These are phyloP conservation scores for Oxytropis ochrocephala DNA, from an alignment of 306 rosid species.

Conservation along the genomic window DNA sequence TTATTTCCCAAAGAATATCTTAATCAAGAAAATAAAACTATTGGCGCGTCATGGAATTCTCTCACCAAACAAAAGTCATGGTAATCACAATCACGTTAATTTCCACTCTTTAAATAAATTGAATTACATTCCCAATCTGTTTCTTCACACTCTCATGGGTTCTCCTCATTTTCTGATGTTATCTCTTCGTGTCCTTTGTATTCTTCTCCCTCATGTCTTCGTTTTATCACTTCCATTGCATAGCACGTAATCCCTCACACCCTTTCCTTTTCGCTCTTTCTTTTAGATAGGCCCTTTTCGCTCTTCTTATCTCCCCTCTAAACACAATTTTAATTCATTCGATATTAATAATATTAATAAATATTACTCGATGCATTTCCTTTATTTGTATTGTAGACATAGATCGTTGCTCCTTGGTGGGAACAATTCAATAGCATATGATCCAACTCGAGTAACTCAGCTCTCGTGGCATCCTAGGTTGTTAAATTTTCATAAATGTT, in stretches of 20 bases:
- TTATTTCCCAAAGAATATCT: no score
- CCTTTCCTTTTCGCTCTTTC: no score
- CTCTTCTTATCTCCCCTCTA: neutral
- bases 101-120: neutral
- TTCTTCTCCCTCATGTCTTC: slow-evolving; percentile 30
- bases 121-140: neutral
- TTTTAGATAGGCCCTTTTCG: no score
- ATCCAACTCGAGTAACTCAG: slow-evolving; percentile 69
- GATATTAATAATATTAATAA: no score
- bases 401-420: slow-evolving; percentile 40
- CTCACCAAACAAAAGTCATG: neutral
- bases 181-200: slow-evolving; percentile 33
- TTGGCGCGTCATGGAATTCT: neutral
- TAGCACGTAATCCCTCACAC: slow-evolving; percentile 22
- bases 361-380: neutral
- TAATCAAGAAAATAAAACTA: no score
- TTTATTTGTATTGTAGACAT: slow-evolving; percentile 30
- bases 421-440: slow-evolving; percentile 40
- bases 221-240: slow-evolving; percentile 38
- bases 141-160: neutral
- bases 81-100: neutral
- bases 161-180: neutral
- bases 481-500: neutral
- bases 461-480: slow-evolving; percentile 95
- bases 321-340: neutral